A percentile compares a stretch with the other conserved stretches of the same genome.
These are phyloP conservation scores for Yarrowia sp. DNA, from an alignment of 805 yeast species.

Conservation along the genomic window DNA sequence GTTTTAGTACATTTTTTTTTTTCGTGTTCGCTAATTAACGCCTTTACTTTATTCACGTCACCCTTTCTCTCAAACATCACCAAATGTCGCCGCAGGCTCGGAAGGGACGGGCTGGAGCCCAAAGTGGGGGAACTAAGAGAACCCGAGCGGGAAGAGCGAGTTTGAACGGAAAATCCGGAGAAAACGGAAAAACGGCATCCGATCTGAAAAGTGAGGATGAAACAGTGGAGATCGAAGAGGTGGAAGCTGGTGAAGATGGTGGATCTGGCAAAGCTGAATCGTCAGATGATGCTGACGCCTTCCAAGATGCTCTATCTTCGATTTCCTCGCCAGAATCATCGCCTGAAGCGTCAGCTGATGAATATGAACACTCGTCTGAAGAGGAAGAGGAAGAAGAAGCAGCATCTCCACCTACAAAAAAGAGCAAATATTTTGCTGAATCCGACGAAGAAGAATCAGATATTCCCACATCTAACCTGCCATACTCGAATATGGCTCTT, in stretches of 20 bases:
- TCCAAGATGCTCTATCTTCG: too few species aligned
- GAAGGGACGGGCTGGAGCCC: background rate
- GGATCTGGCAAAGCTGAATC: too few species aligned
- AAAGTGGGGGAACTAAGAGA: background rate
- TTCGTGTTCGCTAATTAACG: too few species aligned
- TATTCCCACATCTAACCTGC: background rate
- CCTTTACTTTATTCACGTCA: too few species aligned
- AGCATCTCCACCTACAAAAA: background rate
- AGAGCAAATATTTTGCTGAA: slow-evolving; percentile 4
- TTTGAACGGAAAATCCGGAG: background rate
- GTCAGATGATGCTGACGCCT: too few species aligned
- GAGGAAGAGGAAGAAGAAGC: background rate
- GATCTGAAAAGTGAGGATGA: background rate
- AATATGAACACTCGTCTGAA: background rate
- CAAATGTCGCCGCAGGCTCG: slow-evolving; percentile 11
- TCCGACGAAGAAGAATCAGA: background rate
- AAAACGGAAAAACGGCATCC: background rate
- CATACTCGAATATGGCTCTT: slow-evolving; percentile 1
- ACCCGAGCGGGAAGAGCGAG: background rate
- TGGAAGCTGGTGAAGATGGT: background rate
- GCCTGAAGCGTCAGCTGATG: slow-evolving; percentile 1
- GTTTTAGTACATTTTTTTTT: too few species aligned
- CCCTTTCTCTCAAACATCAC: background rate
- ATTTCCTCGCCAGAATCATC: background rate
- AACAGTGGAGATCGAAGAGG: background rate